phyloP scores from a whole-genome alignment of 768 basidiomycete genomes.

The Leccinum rimulosum region DNA sequence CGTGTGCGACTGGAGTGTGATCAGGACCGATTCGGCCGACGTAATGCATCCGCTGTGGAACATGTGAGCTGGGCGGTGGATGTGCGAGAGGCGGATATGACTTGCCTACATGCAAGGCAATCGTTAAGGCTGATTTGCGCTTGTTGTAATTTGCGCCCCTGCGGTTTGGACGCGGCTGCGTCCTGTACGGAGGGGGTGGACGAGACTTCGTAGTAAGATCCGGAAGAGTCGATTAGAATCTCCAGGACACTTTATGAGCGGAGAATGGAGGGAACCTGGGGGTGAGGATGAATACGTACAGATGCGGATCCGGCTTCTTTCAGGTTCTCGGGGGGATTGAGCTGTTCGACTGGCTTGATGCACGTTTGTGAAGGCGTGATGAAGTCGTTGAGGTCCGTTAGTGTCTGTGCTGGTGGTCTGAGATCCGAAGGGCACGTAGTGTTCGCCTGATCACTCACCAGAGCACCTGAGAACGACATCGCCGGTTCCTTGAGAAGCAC shows the following conservation, averaged over 20 bases:
- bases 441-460: constrained; percentile 44
- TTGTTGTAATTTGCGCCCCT: constrained; percentile 70
- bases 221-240: constrained; percentile 82
- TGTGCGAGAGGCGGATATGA: constrained; percentile 6
- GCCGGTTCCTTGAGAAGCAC: neutral
- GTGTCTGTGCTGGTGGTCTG: constrained; percentile 48
- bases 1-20: constrained; percentile 91
- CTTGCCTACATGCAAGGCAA: constrained; percentile 95
- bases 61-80: constrained; percentile 10
- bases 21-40: constrained; percentile 95
- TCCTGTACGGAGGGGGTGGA: constrained; percentile 25
- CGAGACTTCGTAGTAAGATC: constrained; percentile 85
- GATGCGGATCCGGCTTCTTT: constrained; percentile 42
- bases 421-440: constrained; percentile 2
- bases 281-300: constrained; percentile 29
- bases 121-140: constrained; percentile 97
- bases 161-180: constrained; percentile 21
- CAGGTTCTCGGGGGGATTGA: constrained; percentile 40
- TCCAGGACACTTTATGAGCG: constrained; percentile 35
- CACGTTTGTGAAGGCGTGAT: constrained; percentile 95
- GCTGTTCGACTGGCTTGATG: constrained; percentile 86
- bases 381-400: constrained; percentile 96
- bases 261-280: neutral
- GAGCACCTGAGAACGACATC: constrained; percentile 88
- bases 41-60: constrained; percentile 89